A percentile compares a stretch with the other conserved stretches of the same genome.
These are phyloP conservation scores for Aspergillus heteromorphus DNA, from an alignment of 495 filamentous ascomycete species.

Conservation along the genomic window DNA sequence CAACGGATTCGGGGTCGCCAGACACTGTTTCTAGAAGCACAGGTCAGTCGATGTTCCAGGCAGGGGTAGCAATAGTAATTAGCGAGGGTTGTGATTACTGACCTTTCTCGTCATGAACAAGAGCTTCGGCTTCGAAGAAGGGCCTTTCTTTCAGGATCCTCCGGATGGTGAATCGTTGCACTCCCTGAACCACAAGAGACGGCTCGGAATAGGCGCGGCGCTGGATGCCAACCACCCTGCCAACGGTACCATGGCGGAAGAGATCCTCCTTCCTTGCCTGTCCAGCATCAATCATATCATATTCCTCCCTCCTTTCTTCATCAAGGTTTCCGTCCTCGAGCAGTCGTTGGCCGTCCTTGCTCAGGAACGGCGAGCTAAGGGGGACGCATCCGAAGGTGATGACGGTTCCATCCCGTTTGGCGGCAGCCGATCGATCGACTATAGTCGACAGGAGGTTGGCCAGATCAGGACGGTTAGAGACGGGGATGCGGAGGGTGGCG, in stretches of 20 bases:
- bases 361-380: conserved; percentile 63
- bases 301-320: conserved; percentile 32
- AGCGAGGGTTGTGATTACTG: conserved; percentile 16
- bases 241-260: conserved; percentile 70
- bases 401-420: conserved; percentile 56
- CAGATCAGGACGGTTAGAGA: conserved; percentile 75
- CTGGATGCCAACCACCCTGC: conserved; percentile 79
- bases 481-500: conserved; percentile 67
- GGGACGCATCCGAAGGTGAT: conserved; percentile 81
- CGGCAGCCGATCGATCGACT: conserved; percentile 59
- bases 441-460: conserved; percentile 73
- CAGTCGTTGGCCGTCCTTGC: conserved; percentile 63
- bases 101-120: conserved; percentile 57
- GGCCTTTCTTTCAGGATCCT: conserved; percentile 71
- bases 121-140: conserved; percentile 77
- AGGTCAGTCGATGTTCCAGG: background rate
- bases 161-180: conserved; percentile 69
- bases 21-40: conserved; percentile 31
- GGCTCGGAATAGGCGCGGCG: conserved; percentile 73
- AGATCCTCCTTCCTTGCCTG: conserved; percentile 64
- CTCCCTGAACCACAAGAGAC: conserved; percentile 78
- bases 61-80: background rate
- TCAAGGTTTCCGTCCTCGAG: conserved; percentile 48
- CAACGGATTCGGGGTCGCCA: conserved; percentile 53
- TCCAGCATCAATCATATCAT: conserved; percentile 49